These are phyloP conservation scores for Penicillium alfredii DNA, from an alignment of 495 filamentous ascomycete species.

Conservation along the genomic window DNA sequence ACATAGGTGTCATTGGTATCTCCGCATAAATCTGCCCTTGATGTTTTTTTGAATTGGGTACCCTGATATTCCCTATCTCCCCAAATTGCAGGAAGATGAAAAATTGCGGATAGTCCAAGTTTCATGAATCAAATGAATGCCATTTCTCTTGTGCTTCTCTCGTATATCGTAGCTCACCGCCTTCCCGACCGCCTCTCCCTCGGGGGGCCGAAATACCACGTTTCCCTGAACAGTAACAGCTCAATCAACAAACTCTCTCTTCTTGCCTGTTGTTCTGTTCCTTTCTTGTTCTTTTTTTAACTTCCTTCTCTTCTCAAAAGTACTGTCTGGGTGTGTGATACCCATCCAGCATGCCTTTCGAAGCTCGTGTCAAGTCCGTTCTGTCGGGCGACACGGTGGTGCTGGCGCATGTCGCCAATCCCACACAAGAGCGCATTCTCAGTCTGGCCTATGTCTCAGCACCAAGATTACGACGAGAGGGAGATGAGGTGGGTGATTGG, in stretches of 20 bases:
- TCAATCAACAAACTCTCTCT: no score
- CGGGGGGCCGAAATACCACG: no score
- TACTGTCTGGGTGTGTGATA: slow-evolving; percentile 8
- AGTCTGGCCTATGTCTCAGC: slow-evolving; percentile 88
- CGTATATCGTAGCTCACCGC: slow-evolving; percentile 16
- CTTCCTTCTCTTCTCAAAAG: slow-evolving; percentile 11
- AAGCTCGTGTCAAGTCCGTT: slow-evolving; percentile 88
- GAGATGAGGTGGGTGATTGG: slow-evolving; percentile 65
- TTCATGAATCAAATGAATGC: no score
- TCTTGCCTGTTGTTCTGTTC: slow-evolving; percentile 11
- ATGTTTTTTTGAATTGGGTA: slow-evolving; percentile 13
- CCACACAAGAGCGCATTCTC: slow-evolving; percentile 69
- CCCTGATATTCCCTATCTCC: slow-evolving; percentile 12
- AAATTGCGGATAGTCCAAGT: no score
- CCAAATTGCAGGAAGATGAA: slow-evolving; percentile 11
- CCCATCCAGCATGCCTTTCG: slow-evolving; percentile 38
- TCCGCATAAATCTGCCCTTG: slow-evolving; percentile 40
- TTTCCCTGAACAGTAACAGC: no score
- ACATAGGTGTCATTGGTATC: slow-evolving; percentile 80
- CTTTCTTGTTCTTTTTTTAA: slow-evolving; percentile 7
- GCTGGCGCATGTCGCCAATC: slow-evolving; percentile 68
- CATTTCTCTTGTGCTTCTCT: slow-evolving; percentile 9
- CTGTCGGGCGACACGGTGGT: slow-evolving; percentile 89
- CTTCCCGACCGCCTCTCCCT: no score
- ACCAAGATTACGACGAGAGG: slow-evolving; percentile 78